phyloP scores from a whole-genome alignment of 1,139 yeast species.

The Taiozyma sp. region DNA sequence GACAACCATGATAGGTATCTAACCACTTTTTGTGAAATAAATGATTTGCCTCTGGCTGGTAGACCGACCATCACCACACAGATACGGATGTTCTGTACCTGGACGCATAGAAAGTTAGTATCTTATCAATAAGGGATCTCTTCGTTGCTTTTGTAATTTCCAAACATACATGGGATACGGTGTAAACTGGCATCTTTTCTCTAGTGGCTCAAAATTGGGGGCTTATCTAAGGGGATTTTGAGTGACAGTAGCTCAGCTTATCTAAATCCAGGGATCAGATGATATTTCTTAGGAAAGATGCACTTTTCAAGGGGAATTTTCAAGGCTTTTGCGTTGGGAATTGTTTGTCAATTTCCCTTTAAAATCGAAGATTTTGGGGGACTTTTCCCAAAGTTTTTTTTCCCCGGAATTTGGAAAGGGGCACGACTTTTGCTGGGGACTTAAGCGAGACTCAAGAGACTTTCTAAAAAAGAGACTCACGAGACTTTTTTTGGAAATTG shows the following conservation, averaged over 20 bases:
- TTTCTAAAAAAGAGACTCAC: too few species aligned
- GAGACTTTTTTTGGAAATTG: too few species aligned
- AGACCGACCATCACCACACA: conserved; percentile 76
- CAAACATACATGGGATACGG: conserved; percentile 52
- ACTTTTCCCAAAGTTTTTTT: too few species aligned
- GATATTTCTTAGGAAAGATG: neutral
- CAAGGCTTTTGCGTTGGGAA: too few species aligned
- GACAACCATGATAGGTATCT: conserved; percentile 91
- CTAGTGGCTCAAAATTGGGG: too few species aligned
- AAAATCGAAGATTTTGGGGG: too few species aligned
- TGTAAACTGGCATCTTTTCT: conserved; percentile 60
- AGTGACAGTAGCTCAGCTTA: too few species aligned
- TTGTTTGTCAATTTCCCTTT: too few species aligned
- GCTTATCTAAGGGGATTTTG: neutral
- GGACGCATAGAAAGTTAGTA: conserved; percentile 13
- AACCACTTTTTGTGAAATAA: conserved; percentile 70
- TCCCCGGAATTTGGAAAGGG: too few species aligned
- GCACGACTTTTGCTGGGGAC: too few species aligned
- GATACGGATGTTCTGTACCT: conserved; percentile 61
- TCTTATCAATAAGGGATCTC: neutral
- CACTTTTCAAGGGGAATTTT: neutral
- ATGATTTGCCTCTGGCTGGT: conserved; percentile 66
- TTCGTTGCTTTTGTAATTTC: neutral
- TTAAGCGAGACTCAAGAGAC: too few species aligned
- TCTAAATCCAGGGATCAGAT: too few species aligned